Evolutionary conservation across 2,329 filamentous ascomycete genomes (phyloP).

Genomic region (Fusarium sp.): DNA sequence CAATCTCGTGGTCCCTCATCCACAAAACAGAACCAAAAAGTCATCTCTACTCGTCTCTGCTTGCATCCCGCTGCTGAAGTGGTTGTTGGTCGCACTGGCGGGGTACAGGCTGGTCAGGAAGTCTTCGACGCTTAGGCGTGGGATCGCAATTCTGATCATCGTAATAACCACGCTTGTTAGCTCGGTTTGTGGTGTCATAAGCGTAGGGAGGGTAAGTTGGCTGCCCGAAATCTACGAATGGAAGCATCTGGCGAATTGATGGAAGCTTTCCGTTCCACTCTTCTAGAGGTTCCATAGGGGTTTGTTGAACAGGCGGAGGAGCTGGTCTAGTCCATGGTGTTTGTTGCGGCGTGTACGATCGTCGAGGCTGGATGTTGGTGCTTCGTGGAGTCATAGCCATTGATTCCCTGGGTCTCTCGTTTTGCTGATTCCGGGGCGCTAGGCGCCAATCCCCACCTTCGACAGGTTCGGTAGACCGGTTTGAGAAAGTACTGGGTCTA

Average conservation of each 20-base stretch:
- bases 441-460: constrained; percentile 11
- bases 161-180: constrained; percentile 12
- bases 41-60: background rate
- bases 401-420: background rate
- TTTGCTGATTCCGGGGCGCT: background rate
- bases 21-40: background rate
- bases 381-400: background rate
- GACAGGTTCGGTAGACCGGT: background rate
- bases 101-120: constrained; percentile 7
- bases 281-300: background rate
- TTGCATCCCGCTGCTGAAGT: background rate
- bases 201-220: background rate
- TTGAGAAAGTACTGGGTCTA: background rate
- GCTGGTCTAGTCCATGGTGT: background rate
- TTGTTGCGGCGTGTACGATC: background rate
- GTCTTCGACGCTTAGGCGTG: constrained; percentile 24
- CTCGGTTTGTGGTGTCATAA: background rate
- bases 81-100: background rate
- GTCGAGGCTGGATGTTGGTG: background rate
- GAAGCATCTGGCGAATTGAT: constrained; percentile 33
- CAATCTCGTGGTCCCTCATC: background rate
- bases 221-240: background rate
- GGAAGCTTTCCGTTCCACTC: constrained; percentile 18
- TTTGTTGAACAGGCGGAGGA: background rate
- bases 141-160: background rate